Evolutionary conservation across 75 land plant species (phyloP), one percentile per base, ranked within the genome.

Genomic region (Pinus tabuliformis): DNA sequence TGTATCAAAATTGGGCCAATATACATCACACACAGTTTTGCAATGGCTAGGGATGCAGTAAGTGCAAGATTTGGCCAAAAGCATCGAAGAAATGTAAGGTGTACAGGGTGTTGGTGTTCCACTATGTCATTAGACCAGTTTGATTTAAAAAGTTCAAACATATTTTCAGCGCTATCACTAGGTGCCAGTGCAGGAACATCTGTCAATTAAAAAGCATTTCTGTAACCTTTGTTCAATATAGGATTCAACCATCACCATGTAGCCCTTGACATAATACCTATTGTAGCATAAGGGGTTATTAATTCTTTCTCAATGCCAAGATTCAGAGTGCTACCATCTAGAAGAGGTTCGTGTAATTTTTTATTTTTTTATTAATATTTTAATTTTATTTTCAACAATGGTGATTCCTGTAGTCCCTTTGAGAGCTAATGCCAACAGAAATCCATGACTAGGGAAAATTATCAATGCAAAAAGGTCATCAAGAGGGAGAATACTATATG

Each of bases 201-300:
- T 33, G 33, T 33, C 33, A 33, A 33, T 33, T 33, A 1, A 0
- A 33, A 33, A 33, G 33, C 1, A 33, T 33, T 33, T 33, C 1
- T 1, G 2, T 33, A 33, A 33, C 1, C 1, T 1, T 33, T 33
- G 1, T 33, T 33, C 33, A 33, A 33, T 33, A 33, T 1, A 20
- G 97, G 95, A 77, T 92, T 93, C 84, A 97, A 77, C 99, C 99
- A 97, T 18, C 78, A 18, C 86, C 83, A 94, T 21, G 85, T 78
- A 16, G 78, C 70, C 28, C 83, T 86, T 8, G 89, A 89, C 5
- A 92, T 1, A 3, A 86, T 11, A 6, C 83, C 80, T 45, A 94
- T 97, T 22, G 79, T 79, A 73, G 87, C 86, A 73, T 84, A 96
- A 24, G 78, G 74, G 22, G 85, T 91, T 62, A 84, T 83, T 39